Evolutionary conservation across 148 eudicot genomes (phyloP).

Genomic region (Pharnaceum exiguum): DNA sequence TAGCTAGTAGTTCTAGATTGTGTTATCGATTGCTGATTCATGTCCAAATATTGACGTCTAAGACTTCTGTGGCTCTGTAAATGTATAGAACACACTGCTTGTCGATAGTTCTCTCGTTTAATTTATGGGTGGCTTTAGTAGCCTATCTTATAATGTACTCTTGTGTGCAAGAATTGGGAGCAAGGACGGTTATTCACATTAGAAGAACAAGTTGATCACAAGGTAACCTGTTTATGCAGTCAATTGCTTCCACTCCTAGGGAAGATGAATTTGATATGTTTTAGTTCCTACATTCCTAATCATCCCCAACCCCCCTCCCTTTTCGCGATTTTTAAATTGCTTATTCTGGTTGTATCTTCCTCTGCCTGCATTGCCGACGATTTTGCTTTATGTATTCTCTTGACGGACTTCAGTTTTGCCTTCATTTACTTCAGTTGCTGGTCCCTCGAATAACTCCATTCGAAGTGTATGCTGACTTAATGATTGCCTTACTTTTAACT

Average conservation of each 20-base stretch:
- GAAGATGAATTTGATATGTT: neutral
- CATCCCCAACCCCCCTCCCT: too few relatives aligned
- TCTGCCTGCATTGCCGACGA: neutral
- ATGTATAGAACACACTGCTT: neutral
- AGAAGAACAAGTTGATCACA: constrained; percentile 84
- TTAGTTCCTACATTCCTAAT: too few relatives aligned
- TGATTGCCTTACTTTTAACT: constrained; percentile 3
- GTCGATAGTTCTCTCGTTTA: neutral
- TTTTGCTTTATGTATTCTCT: too few relatives aligned
- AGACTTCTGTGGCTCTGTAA: too few relatives aligned
- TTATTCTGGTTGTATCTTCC: neutral
- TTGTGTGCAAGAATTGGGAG: constrained; percentile 61
- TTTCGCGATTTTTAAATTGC: neutral
- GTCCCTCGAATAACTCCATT: neutral
- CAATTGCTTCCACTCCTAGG: neutral
- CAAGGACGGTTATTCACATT: constrained; percentile 69
- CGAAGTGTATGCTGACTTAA: neutral
- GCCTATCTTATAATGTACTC: constrained; percentile 8
- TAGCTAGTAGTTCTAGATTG: too few relatives aligned
- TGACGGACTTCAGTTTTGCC: neutral
- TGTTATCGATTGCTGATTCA: too few relatives aligned
- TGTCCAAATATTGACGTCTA: too few relatives aligned
- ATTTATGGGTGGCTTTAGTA: neutral
- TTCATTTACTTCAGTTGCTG: constrained; percentile 1
- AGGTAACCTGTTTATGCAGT: constrained; percentile 38